These are phyloP conservation scores for Wickerhamiella spandovensis DNA, from an alignment of 805 yeast species.

Conservation along the genomic window DNA sequence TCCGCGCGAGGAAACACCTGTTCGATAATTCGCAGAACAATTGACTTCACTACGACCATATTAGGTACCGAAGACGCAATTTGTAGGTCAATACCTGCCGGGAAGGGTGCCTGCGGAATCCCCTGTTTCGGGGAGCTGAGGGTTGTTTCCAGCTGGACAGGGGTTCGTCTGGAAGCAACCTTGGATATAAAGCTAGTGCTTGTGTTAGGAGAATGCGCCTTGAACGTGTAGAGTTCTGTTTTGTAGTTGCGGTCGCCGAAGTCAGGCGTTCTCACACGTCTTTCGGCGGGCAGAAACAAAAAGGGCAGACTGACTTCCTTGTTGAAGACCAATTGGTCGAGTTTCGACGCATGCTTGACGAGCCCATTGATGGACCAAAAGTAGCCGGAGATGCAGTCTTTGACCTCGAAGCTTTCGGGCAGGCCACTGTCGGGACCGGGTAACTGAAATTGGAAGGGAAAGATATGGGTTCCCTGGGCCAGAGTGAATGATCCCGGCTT, in stretches of 20 bases:
- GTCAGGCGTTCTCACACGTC: background rate
- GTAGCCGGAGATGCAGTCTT: background rate
- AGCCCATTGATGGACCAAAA: background rate
- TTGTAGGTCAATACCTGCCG: background rate
- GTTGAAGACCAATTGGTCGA: background rate
- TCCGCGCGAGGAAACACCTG: background rate
- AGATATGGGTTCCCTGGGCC: background rate
- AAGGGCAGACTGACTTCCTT: background rate
- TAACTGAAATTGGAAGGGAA: background rate
- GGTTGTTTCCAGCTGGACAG: background rate
- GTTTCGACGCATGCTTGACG: background rate
- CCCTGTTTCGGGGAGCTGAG: background rate
- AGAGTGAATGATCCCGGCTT: background rate
- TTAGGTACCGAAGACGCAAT: background rate
- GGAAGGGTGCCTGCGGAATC: background rate
- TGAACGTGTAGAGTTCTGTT: background rate
- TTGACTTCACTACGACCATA: background rate
- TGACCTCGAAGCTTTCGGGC: background rate
- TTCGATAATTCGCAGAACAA: background rate
- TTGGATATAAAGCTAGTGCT: background rate
- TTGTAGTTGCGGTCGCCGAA: background rate
- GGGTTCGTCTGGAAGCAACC: background rate
- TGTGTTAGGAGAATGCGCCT: background rate
- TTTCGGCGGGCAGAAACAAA: background rate
- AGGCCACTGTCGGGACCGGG: background rate